Evolutionary conservation across 2,329 filamentous ascomycete genomes (phyloP), one percentile per base, ranked within the genome.

Genomic region (Hyphodiscus sp.): DNA sequence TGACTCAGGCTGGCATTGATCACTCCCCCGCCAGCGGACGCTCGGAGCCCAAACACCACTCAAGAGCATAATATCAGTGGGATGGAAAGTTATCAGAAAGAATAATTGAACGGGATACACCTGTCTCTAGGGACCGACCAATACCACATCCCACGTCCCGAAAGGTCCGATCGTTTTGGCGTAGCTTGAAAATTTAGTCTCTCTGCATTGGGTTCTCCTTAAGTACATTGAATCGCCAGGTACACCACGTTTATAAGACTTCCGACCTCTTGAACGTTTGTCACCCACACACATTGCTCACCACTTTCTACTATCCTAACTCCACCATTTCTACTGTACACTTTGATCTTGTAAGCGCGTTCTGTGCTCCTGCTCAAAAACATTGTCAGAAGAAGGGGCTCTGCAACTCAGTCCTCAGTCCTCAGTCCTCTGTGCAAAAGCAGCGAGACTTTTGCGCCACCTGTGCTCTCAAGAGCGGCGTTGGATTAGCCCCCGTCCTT

Each of bases 151-250:
- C n/a, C 30, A 41, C 19, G 20, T 20, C 50, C 47, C 50, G 43
- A 45, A 18, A 49, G 18, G 52, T 13, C 26, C 23, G 47, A 53
- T 50, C 49, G 20, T 50, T 55, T 50, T 23, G 50, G 49, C 47
- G 29, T 54, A 55, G 53, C 49, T 52, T 50, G 44, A 54, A 29
- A 41, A 49, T 47, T 54, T 26, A 46, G 19, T 38, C 41, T n/a
- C 42, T 49, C 23, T n/a, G n/a, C n/a, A n/a, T n/a, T 26, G 23
- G 23, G 23, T 49, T 23, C 15, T 45, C 47, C 41, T 45, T 56
- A 60, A 60, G 52, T 56, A 60, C 44, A 10, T 41, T 41, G 20
- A 29, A 30, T 6, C 52, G 33, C 44, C 55, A 43, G 50, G 41
- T 41, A 38, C 33, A 38, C 5, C 33, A 15, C 16, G 5, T 38